These are phyloP conservation scores for Rhazya stricta DNA, from an alignment of 257 asterid genomes.

Conservation along the genomic window DNA sequence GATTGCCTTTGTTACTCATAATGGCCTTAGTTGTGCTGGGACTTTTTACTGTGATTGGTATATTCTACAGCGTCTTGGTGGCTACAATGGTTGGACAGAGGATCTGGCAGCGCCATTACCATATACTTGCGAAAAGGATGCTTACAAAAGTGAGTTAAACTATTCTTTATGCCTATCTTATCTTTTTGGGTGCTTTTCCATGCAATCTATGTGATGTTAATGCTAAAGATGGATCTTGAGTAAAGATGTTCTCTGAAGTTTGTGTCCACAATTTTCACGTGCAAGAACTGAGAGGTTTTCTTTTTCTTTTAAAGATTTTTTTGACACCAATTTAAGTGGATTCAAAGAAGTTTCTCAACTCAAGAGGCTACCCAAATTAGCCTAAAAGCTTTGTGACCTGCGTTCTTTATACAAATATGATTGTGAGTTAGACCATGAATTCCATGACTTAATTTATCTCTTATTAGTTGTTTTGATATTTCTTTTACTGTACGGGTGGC, in stretches of 20 bases:
- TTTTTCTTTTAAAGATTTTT: background rate
- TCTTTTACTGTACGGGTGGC: no score
- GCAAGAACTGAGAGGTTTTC: background rate
- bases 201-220: background rate
- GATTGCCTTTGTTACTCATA: constrained; percentile 66
- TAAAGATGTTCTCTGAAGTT: background rate
- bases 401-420: no score
- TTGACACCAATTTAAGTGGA: background rate
- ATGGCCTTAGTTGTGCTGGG: constrained; percentile 79
- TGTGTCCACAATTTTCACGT: background rate
- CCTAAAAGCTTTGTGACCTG: no score
- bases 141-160: constrained; percentile 65
- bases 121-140: constrained; percentile 93
- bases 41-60: constrained; percentile 82
- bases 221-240: background rate
- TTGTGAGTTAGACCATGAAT: no score
- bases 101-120: constrained; percentile 98
- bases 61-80: constrained; percentile 81
- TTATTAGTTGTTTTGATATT: no score
- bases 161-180: constrained; percentile 1
- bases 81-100: constrained; percentile 97
- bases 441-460: no score
- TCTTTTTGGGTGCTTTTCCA: background rate
- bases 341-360: no score
- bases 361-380: no score